phyloP scores from a whole-genome alignment of 352 stramenopile species.

The Pythium rhizo-oryzae region DNA sequence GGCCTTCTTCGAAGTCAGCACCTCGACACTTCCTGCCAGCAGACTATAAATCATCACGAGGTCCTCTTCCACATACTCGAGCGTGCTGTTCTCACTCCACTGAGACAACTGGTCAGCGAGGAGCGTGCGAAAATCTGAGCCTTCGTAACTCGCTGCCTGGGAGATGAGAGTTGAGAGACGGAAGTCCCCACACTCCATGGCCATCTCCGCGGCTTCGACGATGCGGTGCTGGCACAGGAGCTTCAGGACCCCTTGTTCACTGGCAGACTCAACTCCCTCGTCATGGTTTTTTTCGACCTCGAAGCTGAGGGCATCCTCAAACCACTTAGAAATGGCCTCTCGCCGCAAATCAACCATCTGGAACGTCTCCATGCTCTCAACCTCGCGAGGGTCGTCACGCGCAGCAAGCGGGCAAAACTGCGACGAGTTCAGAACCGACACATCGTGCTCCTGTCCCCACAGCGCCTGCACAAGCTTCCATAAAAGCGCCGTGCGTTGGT shows the following conservation, averaged over 20 bases:
- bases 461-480: conserved; percentile 78
- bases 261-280: conserved; percentile 11
- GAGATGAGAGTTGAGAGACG: conserved; percentile 41
- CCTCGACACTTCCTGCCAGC: conserved; percentile 36
- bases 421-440: conserved; percentile 15
- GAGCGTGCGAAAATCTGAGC: conserved; percentile 34
- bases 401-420: conserved; percentile 52
- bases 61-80: conserved; percentile 37
- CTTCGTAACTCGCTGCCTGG: conserved; percentile 38
- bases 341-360: conserved; percentile 70
- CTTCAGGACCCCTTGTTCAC: conserved; percentile 24
- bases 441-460: conserved; percentile 75
- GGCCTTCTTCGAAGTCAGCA: conserved; percentile 32
- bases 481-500: conserved; percentile 36
- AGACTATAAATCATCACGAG: conserved; percentile 44
- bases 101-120: conserved; percentile 34
- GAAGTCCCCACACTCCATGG: conserved; percentile 40
- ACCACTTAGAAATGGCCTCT: conserved; percentile 78
- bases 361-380: conserved; percentile 69
- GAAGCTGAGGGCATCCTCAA: conserved; percentile 49
- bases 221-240: conserved; percentile 40
- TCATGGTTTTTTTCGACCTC: neutral
- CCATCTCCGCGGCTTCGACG: conserved; percentile 37
- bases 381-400: conserved; percentile 59
- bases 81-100: conserved; percentile 34